Evolutionary conservation across 257 asterid genomes (phyloP).

Genomic region (Solanum corneliomulleri): DNA sequence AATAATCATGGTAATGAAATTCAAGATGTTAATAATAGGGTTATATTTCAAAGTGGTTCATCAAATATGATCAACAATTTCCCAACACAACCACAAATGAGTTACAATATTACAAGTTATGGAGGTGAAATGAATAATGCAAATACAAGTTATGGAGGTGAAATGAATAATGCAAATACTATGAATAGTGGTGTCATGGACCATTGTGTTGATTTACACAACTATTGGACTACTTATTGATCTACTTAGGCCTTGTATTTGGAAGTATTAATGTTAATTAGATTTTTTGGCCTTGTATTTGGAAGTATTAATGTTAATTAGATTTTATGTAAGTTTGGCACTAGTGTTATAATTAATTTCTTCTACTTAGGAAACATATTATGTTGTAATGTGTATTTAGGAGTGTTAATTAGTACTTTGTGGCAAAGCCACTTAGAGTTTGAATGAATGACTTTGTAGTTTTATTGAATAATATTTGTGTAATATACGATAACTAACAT

Average conservation of each 20-base stretch:
- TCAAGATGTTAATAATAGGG: conserved; percentile 38
- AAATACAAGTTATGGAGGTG: conserved; percentile 18
- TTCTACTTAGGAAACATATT: neutral
- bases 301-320: neutral
- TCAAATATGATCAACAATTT: conserved; percentile 23
- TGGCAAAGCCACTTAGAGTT: neutral
- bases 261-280: neutral
- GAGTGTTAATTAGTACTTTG: neutral
- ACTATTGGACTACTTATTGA: conserved; percentile 55
- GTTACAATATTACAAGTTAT: conserved; percentile 20
- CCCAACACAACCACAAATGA: conserved; percentile 37
- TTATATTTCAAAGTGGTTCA: conserved; percentile 6
- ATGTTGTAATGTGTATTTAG: neutral
- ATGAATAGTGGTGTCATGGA: conserved; percentile 45
- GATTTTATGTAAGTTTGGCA: neutral
- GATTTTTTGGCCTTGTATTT: no score
- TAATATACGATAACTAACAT: neutral
- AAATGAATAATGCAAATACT: conserved; percentile 13
- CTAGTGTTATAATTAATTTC: neutral
- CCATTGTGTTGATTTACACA: conserved; percentile 55
- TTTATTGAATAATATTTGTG: neutral
- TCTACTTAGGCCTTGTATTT: neutral
- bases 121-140: conserved; percentile 27
- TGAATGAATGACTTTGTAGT: neutral
- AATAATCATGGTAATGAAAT: conserved; percentile 38